A percentile compares a stretch with the other conserved stretches of the same genome.
Conservation (phyloP, 2,329 filamentous ascomycete genomes). For the Clarireedia monteithiana region DNA sequence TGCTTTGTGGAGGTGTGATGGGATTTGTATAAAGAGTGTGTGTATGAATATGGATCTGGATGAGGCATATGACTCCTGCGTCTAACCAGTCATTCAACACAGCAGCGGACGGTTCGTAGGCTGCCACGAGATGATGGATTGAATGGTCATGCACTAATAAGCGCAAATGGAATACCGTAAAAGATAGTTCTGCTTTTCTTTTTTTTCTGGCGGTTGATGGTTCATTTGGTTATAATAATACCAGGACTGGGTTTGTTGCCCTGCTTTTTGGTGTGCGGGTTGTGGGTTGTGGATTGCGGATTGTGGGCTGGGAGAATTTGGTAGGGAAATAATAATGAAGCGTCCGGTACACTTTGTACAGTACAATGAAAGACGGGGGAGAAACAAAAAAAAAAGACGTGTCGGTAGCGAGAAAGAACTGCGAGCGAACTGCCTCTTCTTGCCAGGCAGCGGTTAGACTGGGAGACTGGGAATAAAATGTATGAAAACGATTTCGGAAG, state of each 20-base stretch:
- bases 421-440: not conserved
- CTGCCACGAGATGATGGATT: slow-evolving; percentile 10
- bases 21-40: not conserved
- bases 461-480: not conserved
- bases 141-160: slow-evolving; percentile 9
- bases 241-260: no score
- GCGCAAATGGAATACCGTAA: slow-evolving; percentile 6
- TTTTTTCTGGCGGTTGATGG: no score
- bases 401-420: no score
- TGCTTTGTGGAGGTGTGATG: not conserved
- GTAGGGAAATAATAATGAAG: not conserved
- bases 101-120: slow-evolving; percentile 8
- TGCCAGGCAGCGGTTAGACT: slow-evolving; percentile 2
- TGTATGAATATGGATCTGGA: slow-evolving; percentile 1
- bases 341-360: no score
- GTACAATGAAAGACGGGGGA: no score
- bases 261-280: no score
- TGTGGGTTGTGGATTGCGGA: no score
- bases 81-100: slow-evolving; percentile 6
- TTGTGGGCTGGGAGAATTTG: not conserved
- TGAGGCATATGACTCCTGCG: slow-evolving; percentile 6
- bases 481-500: not conserved
- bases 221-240: no score
- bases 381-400: not conserved
- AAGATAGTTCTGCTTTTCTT: no score